Evolutionary conservation across 306 rosid genomes (phyloP), one percentile per base, ranked within the genome.

Genomic region (Trifolium fragiferum): DNA sequence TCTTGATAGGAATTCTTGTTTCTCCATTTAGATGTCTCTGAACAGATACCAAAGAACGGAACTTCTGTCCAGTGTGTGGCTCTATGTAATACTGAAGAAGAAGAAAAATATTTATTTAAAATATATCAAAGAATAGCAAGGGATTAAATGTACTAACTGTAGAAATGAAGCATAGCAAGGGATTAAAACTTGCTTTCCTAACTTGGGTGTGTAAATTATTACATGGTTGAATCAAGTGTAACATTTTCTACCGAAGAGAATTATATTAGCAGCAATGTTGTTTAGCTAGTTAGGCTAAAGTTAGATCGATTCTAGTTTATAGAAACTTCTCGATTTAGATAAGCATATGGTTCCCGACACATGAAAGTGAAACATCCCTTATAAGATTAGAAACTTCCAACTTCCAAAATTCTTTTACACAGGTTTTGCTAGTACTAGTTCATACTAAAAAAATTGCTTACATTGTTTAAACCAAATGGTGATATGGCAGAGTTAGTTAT

Each of bases 41-140:
- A 63, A 87, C 93, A 59, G 89, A 68, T 44, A 57, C 3, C 76
- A 90, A 75, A 10, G 96, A 90, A 58, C 88, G 93, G 64, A 90
- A 90, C 78, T 12, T 21, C 73, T 33, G 70, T 50, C 90, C 71
- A 7, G 89, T 87, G 13, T 44, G 55, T 8, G 88, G 90, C 59
- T 88, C 93, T 78, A 74, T 60, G 80, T 87, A 90, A 67, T 69
- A 87, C 93, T 90, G 87, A 83, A 35, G 8, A 59, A 50, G 37
- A 50, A 59, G 15, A 40, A 44, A 44, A 10, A 6, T 35, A 35
- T 6, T 35, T 35, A 35, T 25, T 25, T n/a, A n/a, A n/a, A n/a
- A n/a, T n/a, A n/a, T n/a, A n/a, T n/a, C n/a, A n/a, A n/a, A n/a
- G n/a, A n/a, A n/a, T n/a, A n/a, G n/a, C n/a, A n/a, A n/a, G n/a